A percentile compares a stretch with the other conserved stretches of the same genome.
Conservation (phyloP, 73 alveolate genomes). For the Paramecium tetraurelia region DNA sequence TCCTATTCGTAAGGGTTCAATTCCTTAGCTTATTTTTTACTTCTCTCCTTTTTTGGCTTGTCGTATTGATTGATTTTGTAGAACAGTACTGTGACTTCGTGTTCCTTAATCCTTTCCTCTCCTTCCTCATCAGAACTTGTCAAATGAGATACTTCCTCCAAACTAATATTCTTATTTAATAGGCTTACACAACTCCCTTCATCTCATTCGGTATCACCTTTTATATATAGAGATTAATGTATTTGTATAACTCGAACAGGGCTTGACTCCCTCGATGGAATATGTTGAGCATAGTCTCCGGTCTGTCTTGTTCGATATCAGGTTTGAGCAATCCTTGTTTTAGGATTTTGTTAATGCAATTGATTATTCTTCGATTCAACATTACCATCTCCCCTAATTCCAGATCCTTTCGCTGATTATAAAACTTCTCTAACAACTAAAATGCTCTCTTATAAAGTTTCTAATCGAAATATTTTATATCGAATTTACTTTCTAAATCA, state of each 20-base stretch:
- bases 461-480: background rate
- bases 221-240: background rate
- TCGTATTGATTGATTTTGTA: slow-evolving; percentile 16
- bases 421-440: background rate
- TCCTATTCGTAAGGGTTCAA: slow-evolving; percentile 13
- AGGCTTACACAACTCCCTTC: background rate
- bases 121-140: slow-evolving; percentile 6
- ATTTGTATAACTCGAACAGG: slow-evolving; percentile 19
- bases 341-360: background rate
- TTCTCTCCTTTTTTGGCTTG: background rate
- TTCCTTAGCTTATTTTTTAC: background rate
- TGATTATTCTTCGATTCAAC: background rate
- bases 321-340: background rate
- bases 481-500: slow-evolving; percentile 16
- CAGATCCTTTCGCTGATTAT: background rate
- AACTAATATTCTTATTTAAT: background rate
- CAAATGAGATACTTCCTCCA: slow-evolving; percentile 41
- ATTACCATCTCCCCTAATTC: slow-evolving; percentile 30
- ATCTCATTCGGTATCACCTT: background rate
- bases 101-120: background rate
- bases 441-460: slow-evolving; percentile 31
- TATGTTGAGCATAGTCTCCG: background rate
- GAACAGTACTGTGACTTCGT: background rate
- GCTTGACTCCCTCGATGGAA: background rate
- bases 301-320: slow-evolving; percentile 29